A percentile compares a stretch with the other conserved stretches of the same genome.
Conservation (phyloP, 1,139 yeast genomes). For the Taphrina sp. region DNA sequence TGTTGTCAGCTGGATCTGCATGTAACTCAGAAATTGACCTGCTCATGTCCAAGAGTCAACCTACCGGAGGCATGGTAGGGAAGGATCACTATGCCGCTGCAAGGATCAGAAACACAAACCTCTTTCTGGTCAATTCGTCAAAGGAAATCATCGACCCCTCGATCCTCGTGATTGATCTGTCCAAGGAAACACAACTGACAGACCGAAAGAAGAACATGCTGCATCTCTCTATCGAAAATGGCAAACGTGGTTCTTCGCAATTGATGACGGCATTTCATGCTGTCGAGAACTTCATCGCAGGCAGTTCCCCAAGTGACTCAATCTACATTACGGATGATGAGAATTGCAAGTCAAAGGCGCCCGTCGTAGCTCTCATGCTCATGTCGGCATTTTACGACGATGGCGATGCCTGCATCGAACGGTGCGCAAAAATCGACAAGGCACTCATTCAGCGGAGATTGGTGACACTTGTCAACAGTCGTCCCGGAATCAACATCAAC, state of each 20-base stretch:
- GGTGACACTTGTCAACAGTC: constrained; percentile 49
- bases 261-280: constrained; percentile 4
- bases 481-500: constrained; percentile 64
- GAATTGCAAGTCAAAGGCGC: constrained; percentile 60
- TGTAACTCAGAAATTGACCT: constrained; percentile 28
- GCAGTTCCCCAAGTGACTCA: constrained; percentile 1
- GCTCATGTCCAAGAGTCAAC: neutral
- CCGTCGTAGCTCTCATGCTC: constrained; percentile 52
- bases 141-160: neutral
- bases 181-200: neutral
- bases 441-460: constrained; percentile 59
- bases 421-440: constrained; percentile 40
- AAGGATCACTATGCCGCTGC: neutral
- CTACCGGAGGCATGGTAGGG: neutral
- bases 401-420: constrained; percentile 44
- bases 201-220: neutral
- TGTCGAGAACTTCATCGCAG: neutral
- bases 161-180: constrained; percentile 3
- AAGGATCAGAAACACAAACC: neutral
- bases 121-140: neutral
- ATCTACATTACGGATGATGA: constrained; percentile 51
- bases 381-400: constrained; percentile 52
- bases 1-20: constrained; percentile 40
- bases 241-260: constrained; percentile 6
- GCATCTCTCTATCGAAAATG: neutral